Conservation (phyloP, 306 rosid genomes). For the Gastrolobium villosum region DNA sequence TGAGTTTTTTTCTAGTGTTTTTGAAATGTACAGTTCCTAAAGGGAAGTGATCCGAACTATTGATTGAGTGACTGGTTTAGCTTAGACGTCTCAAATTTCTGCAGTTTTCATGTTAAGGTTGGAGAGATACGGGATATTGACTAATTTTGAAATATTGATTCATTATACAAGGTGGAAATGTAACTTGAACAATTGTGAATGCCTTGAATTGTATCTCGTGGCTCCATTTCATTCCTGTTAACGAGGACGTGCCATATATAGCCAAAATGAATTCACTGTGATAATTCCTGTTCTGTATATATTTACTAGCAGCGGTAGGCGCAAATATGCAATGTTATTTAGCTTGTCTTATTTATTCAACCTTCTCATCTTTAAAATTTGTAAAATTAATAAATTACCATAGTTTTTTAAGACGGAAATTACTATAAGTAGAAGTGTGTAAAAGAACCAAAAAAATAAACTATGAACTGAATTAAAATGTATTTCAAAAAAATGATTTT, state of each 20-base stretch:
- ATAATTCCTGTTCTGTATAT: neutral
- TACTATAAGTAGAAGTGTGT: neutral
- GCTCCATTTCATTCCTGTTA: neutral
- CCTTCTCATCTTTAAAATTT: neutral
- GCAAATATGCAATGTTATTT: neutral
- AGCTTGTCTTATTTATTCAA: neutral
- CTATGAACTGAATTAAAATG: no score
- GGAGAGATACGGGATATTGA: constrained; percentile 60
- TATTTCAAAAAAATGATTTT: no score
- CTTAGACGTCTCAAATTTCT: constrained; percentile 59
- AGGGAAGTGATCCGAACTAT: constrained; percentile 62
- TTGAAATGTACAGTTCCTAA: constrained; percentile 80
- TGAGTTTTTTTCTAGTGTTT: constrained; percentile 49
- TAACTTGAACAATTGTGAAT: constrained; percentile 66
- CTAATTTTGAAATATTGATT: constrained; percentile 87
- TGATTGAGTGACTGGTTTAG: constrained; percentile 63
- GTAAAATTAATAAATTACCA: neutral
- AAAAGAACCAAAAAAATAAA: no score
- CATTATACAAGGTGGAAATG: constrained; percentile 81
- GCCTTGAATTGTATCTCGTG: constrained; percentile 51
- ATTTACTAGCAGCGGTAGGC: neutral
- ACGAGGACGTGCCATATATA: neutral
- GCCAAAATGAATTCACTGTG: neutral
- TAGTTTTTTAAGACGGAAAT: neutral
- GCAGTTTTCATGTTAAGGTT: constrained; percentile 53